Evolutionary conservation across 495 filamentous ascomycete genomes (phyloP).

Genomic region (Annulohypoxylon maeteangense): DNA sequence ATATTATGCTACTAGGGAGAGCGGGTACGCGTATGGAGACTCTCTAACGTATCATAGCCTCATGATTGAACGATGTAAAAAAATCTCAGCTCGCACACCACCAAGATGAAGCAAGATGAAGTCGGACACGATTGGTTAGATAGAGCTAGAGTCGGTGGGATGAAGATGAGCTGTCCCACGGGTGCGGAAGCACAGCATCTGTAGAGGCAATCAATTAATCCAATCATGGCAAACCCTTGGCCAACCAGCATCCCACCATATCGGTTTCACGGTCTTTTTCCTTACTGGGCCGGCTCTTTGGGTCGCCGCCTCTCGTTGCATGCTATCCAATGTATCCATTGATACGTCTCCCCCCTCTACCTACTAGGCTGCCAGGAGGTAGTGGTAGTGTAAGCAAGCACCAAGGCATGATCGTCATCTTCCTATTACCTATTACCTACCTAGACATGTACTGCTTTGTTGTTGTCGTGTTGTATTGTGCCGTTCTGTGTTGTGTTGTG

Average conservation of each 20-base stretch:
- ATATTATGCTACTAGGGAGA: constrained; percentile 5
- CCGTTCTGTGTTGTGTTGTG: constrained; percentile 24
- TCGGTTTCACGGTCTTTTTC: constrained; percentile 37
- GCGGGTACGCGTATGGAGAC: constrained; percentile 14
- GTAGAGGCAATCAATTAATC: constrained; percentile 39
- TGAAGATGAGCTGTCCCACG: constrained; percentile 42
- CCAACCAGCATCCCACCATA: constrained; percentile 38
- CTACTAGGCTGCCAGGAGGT: no score
- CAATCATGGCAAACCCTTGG: constrained; percentile 31
- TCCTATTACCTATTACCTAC: no score
- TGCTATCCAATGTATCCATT: constrained; percentile 25
- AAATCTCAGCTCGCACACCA: constrained; percentile 35
- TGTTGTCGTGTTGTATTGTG: constrained; percentile 24
- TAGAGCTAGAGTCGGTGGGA: constrained; percentile 37
- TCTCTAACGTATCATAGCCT: constrained; percentile 15
- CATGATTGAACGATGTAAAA: constrained; percentile 32
- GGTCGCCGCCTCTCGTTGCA: constrained; percentile 35
- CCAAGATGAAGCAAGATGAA: constrained; percentile 42
- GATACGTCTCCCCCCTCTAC: constrained; percentile 3
- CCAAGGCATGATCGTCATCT: constrained; percentile 19
- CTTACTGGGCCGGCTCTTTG: constrained; percentile 39
- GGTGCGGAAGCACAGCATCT: constrained; percentile 45
- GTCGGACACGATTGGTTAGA: constrained; percentile 33
- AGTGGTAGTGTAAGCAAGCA: constrained; percentile 16
- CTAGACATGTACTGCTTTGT: constrained; percentile 23